These are phyloP conservation scores for Sarocladium kiliense DNA, from an alignment of 2,329 filamentous ascomycete genomes.

Conservation along the genomic window DNA sequence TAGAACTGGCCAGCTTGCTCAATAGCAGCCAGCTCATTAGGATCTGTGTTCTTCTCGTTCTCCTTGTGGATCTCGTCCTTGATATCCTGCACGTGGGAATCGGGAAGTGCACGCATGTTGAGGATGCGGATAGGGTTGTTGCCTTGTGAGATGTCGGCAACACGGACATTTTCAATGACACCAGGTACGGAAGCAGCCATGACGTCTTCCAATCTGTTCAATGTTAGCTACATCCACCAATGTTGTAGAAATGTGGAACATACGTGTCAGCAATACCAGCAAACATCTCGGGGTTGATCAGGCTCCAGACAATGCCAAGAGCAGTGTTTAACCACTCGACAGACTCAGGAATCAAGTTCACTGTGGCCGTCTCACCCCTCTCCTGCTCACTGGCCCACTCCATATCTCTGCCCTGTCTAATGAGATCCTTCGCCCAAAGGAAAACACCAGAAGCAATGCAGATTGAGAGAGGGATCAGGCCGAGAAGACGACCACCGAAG, in stretches of 20 bases:
- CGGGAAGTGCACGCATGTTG: constrained; percentile 75
- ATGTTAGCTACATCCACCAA: background rate
- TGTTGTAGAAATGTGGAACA: constrained; percentile 14
- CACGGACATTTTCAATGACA: constrained; percentile 88
- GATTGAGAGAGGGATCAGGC: constrained; percentile 66
- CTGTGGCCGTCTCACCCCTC: constrained; percentile 77
- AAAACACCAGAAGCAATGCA: constrained; percentile 75
- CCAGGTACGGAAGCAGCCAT: constrained; percentile 94
- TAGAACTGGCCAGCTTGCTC: constrained; percentile 91
- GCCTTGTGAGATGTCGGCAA: constrained; percentile 92
- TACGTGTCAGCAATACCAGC: constrained; percentile 79
- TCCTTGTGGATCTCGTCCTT: constrained; percentile 75
- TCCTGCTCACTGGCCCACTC: constrained; percentile 88
- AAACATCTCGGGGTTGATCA: constrained; percentile 96
- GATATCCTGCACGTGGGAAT: constrained; percentile 73
- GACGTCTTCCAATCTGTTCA: constrained; percentile 57
- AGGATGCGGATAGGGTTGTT: constrained; percentile 85
- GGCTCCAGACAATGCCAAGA: constrained; percentile 76
- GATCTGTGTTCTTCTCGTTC: constrained; percentile 76
- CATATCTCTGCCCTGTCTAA: constrained; percentile 72
- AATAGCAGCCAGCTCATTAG: constrained; percentile 79
- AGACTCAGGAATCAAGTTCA: constrained; percentile 86
- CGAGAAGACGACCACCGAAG: constrained; percentile 73
- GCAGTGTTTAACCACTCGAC: constrained; percentile 96
- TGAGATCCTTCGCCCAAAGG: constrained; percentile 84